Conservation (phyloP, 768 basidiomycete genomes). For the Kwoniella sp. region DNA sequence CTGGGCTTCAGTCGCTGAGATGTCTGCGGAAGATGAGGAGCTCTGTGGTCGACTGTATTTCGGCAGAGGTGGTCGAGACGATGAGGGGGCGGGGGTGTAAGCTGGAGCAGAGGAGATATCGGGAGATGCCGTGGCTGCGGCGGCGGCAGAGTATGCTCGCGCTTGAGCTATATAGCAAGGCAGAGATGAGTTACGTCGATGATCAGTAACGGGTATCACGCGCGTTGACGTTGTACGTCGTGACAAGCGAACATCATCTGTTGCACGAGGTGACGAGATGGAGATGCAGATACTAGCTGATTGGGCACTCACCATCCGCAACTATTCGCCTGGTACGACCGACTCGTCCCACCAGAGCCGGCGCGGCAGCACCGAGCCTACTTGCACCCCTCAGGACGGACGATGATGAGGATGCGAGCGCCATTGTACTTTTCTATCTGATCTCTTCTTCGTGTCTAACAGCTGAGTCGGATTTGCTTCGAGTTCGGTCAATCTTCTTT, state of each 20-base stretch:
- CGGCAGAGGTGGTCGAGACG: neutral
- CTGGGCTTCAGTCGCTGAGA: slow-evolving; percentile 29
- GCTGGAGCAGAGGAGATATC: neutral
- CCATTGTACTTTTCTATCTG: neutral
- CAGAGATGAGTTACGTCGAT: neutral
- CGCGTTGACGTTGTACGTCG: too few relatives aligned
- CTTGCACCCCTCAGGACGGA: slow-evolving; percentile 16
- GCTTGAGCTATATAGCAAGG: neutral
- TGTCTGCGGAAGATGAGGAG: neutral
- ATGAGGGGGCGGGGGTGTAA: slow-evolving; percentile 2
- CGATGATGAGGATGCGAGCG: slow-evolving; percentile 21
- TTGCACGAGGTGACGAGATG: too few relatives aligned
- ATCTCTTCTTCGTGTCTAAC: neutral
- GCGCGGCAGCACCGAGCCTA: neutral
- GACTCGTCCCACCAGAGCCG: neutral
- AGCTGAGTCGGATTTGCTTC: too few relatives aligned
- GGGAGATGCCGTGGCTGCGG: slow-evolving; percentile 5
- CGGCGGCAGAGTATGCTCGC: slow-evolving; percentile 14
- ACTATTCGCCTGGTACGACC: slow-evolving; percentile 2
- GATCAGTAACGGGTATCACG: neutral
- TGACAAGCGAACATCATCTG: too few relatives aligned
- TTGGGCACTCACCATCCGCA: neutral
- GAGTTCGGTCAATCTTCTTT: too few relatives aligned
- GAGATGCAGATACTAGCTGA: too few relatives aligned
- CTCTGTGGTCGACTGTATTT: neutral